Conservation (phyloP, 345 rosid genomes). For the Rhizophora apiculata region DNA sequence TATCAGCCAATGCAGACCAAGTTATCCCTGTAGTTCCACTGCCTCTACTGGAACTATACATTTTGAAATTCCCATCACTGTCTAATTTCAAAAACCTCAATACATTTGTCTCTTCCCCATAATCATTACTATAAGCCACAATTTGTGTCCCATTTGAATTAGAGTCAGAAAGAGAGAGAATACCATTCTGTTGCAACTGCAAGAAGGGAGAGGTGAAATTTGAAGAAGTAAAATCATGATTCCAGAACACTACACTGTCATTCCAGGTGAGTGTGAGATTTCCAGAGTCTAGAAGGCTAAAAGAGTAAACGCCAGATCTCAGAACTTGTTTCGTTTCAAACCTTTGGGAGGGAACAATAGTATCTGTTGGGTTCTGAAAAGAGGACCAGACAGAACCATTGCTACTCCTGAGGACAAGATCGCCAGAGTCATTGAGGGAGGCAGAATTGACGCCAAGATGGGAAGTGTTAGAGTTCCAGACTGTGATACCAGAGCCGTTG, state of each 20-base stretch:
- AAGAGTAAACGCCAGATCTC: conserved; percentile 46
- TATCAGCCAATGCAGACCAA: conserved; percentile 59
- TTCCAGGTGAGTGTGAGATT: conserved; percentile 53
- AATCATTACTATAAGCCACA: conserved; percentile 47
- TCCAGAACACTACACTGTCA: conserved; percentile 39
- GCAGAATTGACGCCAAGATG: conserved; percentile 42
- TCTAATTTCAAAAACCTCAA: conserved; percentile 58
- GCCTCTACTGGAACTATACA: conserved; percentile 38
- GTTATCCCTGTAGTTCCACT: conserved; percentile 21
- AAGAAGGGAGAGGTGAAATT: conserved; percentile 41
- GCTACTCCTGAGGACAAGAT: conserved; percentile 26
- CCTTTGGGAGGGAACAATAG: conserved; percentile 45
- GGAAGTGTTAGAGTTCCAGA: conserved; percentile 50
- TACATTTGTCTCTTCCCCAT: conserved; percentile 43
- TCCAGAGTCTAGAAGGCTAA: conserved; percentile 31
- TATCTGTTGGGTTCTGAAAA: conserved; percentile 42
- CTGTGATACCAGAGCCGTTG: conserved; percentile 43
- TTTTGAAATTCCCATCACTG: conserved; percentile 60
- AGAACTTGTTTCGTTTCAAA: conserved; percentile 27
- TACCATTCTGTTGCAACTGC: conserved; percentile 39
- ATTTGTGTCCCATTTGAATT: conserved; percentile 20
- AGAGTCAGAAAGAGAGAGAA: conserved; percentile 33
- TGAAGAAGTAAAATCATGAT: conserved; percentile 22
- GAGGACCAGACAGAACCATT: conserved; percentile 42
- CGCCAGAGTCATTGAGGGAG: conserved; percentile 44